Conservation (phyloP, 371 early-diverging fungal species). For the Paramicrosporidium saccamoebae region DNA sequence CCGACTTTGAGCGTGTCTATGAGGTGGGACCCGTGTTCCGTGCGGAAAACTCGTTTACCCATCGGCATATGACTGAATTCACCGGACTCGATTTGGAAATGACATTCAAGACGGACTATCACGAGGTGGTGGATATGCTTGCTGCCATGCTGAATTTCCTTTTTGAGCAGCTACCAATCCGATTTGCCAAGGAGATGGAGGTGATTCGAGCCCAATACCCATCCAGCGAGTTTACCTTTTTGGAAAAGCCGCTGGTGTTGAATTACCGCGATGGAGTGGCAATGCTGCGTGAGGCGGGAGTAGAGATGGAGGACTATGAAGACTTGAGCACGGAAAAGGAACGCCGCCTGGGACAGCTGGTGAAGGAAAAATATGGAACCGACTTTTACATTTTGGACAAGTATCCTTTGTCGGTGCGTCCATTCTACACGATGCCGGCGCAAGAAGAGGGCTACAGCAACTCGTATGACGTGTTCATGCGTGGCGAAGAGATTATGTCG, state of each 20-base stretch:
- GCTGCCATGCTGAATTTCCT: slow-evolving; percentile 73
- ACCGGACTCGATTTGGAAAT: slow-evolving; percentile 98
- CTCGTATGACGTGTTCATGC: slow-evolving; percentile 98
- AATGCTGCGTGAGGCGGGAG: slow-evolving; percentile 63
- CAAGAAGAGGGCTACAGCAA: slow-evolving; percentile 55
- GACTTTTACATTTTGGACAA: slow-evolving; percentile 98
- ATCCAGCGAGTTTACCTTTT: slow-evolving; percentile 61
- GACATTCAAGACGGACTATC: slow-evolving; percentile 92
- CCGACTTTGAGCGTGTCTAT: slow-evolving; percentile 91
- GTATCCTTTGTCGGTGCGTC: slow-evolving; percentile 84
- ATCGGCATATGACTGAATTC: slow-evolving; percentile 98
- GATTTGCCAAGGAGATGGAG: slow-evolving; percentile 51
- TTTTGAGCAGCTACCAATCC: slow-evolving; percentile 46
- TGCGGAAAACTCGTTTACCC: slow-evolving; percentile 95
- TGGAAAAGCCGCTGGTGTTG: slow-evolving; percentile 53
- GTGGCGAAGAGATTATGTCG: slow-evolving; percentile 97
- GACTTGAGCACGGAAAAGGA: slow-evolving; percentile 84
- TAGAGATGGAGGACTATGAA: slow-evolving; percentile 65
- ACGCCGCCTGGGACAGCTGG: slow-evolving; percentile 61
- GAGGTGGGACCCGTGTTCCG: slow-evolving; percentile 99
- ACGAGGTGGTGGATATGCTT: slow-evolving; percentile 70
- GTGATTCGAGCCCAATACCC: slow-evolving; percentile 67
- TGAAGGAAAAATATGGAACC: slow-evolving; percentile 76
- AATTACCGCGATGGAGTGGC: slow-evolving; percentile 68
- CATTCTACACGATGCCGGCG: slow-evolving; percentile 98